Conservation (phyloP, 2,329 filamentous ascomycete species). For the Ambrosiella beaveri region DNA sequence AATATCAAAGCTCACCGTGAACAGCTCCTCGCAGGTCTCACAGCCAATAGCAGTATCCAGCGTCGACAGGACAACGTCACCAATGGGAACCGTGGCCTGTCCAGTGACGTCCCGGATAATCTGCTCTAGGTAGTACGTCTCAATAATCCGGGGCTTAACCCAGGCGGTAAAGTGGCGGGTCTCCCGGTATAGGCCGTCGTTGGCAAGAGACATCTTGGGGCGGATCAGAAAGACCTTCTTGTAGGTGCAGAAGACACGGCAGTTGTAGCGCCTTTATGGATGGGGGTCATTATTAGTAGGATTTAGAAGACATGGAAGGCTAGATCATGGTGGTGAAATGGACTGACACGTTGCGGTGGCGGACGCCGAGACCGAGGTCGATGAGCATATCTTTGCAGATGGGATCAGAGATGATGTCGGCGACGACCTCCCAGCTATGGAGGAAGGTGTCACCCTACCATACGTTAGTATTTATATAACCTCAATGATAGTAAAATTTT, state of each 20-base stretch:
- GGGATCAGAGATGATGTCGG: slow-evolving; percentile 19
- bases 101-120: slow-evolving; percentile 19
- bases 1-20: slow-evolving; percentile 13
- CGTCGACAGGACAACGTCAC: slow-evolving; percentile 24
- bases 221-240: slow-evolving; percentile 15
- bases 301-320: not conserved
- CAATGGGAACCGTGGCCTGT: slow-evolving; percentile 23
- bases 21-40: slow-evolving; percentile 26
- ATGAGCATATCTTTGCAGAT: slow-evolving; percentile 19
- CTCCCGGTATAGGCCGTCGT: slow-evolving; percentile 24
- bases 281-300: slow-evolving; percentile 14
- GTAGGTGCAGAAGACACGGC: slow-evolving; percentile 21
- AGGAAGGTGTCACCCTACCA: slow-evolving; percentile 19
- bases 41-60: slow-evolving; percentile 23
- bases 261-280: slow-evolving; percentile 21
- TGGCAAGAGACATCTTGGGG: slow-evolving; percentile 20
- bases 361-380: slow-evolving; percentile 20
- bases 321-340: not conserved
- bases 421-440: slow-evolving; percentile 20
- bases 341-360: slow-evolving; percentile 11
- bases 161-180: slow-evolving; percentile 26
- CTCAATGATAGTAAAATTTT: not conserved
- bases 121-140: slow-evolving; percentile 23
- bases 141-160: slow-evolving; percentile 20
- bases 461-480: not conserved